These are phyloP conservation scores for Monosporascus sp. DNA, from an alignment of 2,329 filamentous ascomycete species.

Conservation along the genomic window DNA sequence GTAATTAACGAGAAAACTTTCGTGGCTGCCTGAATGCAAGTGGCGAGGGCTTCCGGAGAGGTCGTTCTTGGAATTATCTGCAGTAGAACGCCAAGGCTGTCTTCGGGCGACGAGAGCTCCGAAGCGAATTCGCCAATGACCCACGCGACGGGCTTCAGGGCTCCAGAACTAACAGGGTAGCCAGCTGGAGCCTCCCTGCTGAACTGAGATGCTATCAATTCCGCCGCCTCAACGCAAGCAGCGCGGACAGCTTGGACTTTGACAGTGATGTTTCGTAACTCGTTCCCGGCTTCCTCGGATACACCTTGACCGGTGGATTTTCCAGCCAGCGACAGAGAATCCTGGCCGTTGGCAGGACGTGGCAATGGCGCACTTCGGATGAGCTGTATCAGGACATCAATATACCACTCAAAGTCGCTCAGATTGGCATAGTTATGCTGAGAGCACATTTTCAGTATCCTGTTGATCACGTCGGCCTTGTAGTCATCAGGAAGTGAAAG, in stretches of 20 bases:
- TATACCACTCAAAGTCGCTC: constrained; percentile 94
- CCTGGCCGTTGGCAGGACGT: constrained; percentile 30
- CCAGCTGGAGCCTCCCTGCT: constrained; percentile 46
- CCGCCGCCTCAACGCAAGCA: constrained; percentile 77
- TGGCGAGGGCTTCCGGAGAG: constrained; percentile 63
- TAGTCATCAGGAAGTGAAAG: constrained; percentile 80
- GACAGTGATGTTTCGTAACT: constrained; percentile 85
- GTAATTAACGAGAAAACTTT: constrained; percentile 77
- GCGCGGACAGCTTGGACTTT: constrained; percentile 79
- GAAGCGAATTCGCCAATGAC: constrained; percentile 81
- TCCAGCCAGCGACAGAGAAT: constrained; percentile 22
- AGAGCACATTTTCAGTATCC: constrained; percentile 85
- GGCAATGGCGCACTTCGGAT: constrained; percentile 62
- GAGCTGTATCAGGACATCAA: constrained; percentile 81
- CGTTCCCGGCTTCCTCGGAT: constrained; percentile 70
- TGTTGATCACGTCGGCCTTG: constrained; percentile 71
- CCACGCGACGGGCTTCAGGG: constrained; percentile 75
- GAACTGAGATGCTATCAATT: constrained; percentile 62
- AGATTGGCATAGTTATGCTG: constrained; percentile 82
- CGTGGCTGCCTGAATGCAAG: constrained; percentile 76
- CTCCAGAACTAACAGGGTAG: constrained; percentile 55
- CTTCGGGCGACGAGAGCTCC: constrained; percentile 64
- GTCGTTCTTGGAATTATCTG: constrained; percentile 55
- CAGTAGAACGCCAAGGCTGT: constrained; percentile 67
- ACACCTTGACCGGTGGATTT: constrained; percentile 39